Conservation (phyloP, 2,329 filamentous ascomycete species). For the Fusarium sp. region DNA sequence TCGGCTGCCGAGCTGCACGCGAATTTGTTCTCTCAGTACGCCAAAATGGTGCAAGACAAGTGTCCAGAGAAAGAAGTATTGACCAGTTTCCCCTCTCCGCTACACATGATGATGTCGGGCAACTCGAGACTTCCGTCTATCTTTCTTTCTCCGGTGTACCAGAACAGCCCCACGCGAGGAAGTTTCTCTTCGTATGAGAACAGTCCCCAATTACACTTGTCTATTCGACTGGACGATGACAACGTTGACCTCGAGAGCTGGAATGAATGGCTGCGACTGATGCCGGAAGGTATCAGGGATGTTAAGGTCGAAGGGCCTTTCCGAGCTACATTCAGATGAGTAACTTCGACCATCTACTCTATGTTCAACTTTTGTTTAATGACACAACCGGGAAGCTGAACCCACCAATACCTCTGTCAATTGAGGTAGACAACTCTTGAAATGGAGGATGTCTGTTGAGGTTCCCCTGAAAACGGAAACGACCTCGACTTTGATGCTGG, state of each 20-base stretch:
- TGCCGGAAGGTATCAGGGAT: conserved; percentile 67
- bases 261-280: conserved; percentile 67
- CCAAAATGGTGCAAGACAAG: conserved; percentile 62
- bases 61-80: conserved; percentile 59
- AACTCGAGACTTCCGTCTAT: conserved; percentile 66
- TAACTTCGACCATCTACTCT: background rate
- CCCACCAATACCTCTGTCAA: conserved; percentile 12
- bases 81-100: conserved; percentile 62
- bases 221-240: conserved; percentile 62
- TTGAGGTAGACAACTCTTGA: conserved; percentile 14
- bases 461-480: conserved; percentile 33
- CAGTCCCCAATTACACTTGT: conserved; percentile 61
- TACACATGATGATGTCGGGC: conserved; percentile 66
- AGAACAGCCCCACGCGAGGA: conserved; percentile 52
- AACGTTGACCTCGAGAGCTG: conserved; percentile 63
- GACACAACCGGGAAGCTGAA: background rate
- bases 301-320: conserved; percentile 65
- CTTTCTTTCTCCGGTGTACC: conserved; percentile 62
- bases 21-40: conserved; percentile 62
- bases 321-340: conserved; percentile 44
- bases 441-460: conserved; percentile 9
- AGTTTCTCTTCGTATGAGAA: conserved; percentile 55
- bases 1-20: conserved; percentile 66
- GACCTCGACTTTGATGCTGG: conserved; percentile 3
- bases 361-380: conserved; percentile 2